Base-by-base conservation (phyloP, 495 filamentous ascomycete genomes). In the Talaromyces ruber region DNA sequence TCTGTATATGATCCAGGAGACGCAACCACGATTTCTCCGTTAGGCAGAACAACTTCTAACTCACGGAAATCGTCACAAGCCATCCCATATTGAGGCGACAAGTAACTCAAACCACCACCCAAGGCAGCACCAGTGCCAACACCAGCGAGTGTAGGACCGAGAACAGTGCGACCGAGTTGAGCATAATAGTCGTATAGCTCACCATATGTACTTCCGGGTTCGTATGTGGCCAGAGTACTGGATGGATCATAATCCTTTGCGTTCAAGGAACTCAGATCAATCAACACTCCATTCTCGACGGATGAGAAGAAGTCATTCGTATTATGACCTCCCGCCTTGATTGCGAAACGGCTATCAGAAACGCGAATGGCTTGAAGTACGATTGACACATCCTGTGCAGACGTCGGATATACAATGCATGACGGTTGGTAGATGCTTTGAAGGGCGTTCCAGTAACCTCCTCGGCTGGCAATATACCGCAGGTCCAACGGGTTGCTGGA, bases 131-230 rank as follows among this genome's bases (percentile, higher is more conserved):
- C 53, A n/a, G 53, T 56, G 16, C 53, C 53, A 29, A 56, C 53
- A 4, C 53, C 53, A 32, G 53, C 53, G 9, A 56, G 53, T 29
- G 26, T 56, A 29, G 53, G 53, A 56, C 53, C 53, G 53, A 56
- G 26, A 18, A 56, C 16, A 29, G 53, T 56, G 22, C 22, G 22
- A 29, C 34, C 12, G 8, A 37, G 16, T 8, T 16, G 34, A 3
- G 34, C 34, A 11, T 37, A 37, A 12, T 37, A 37, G 16, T 37
- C 12, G 8, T 37, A 37, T 37, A 37, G 12, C 34, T 37, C 34
- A 0, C 34, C 34, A 37, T 4, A 37, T 14, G 34, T 37, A 12
- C 12, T 37, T 14, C 34, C 34, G 8, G 34, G 34, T 37, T 37
- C 12, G 34, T 37, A 37, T 37, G 12, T 37, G 11, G 34, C 34